phyloP scores from a whole-genome alignment of 2,329 filamentous ascomycete species.

The Diaporthe australafricana region DNA sequence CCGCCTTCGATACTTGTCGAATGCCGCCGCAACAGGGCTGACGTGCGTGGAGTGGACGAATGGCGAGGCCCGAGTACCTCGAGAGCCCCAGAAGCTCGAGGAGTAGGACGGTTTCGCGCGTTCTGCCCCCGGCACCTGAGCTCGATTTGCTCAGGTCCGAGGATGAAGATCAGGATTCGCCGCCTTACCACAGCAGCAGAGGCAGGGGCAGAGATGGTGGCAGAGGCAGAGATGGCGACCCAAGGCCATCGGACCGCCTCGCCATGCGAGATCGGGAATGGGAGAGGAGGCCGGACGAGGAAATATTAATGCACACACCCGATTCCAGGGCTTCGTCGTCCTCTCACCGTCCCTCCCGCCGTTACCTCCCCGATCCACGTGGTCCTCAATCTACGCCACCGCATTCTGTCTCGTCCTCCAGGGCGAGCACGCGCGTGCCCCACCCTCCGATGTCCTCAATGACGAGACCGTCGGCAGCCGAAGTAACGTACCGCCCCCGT shows the following conservation, averaged over 20 bases:
- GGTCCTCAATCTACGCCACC: conserved; percentile 35
- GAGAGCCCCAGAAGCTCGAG: conserved; percentile 43
- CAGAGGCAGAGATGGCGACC: conserved; percentile 12
- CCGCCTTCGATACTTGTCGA: conserved; percentile 26
- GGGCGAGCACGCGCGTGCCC: conserved; percentile 46
- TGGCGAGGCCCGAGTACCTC: conserved; percentile 46
- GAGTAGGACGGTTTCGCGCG: conserved; percentile 42
- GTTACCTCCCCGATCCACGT: conserved; percentile 29
- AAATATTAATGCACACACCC: conserved; percentile 34
- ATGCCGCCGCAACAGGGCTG: conserved; percentile 43
- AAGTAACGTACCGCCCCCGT: conserved; percentile 40
- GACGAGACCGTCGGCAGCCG: conserved; percentile 40
- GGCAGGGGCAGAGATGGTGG: conserved; percentile 43
- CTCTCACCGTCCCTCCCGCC: conserved; percentile 31
- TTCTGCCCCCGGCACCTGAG: conserved; percentile 40
- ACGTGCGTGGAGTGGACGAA: conserved; percentile 43
- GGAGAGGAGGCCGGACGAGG: conserved; percentile 30
- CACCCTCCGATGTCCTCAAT: conserved; percentile 45
- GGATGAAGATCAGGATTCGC: conserved; percentile 41
- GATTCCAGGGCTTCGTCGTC: conserved; percentile 36
- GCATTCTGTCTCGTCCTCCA: conserved; percentile 40
- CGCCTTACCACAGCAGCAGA: conserved; percentile 46
- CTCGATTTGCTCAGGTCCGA: conserved; percentile 46
- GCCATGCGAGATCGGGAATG: conserved; percentile 18
- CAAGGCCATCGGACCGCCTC: not conserved